These are phyloP conservation scores for Odonthalia washingtoniensis DNA, from an alignment of 31 red algal genomes.

Conservation along the genomic window DNA sequence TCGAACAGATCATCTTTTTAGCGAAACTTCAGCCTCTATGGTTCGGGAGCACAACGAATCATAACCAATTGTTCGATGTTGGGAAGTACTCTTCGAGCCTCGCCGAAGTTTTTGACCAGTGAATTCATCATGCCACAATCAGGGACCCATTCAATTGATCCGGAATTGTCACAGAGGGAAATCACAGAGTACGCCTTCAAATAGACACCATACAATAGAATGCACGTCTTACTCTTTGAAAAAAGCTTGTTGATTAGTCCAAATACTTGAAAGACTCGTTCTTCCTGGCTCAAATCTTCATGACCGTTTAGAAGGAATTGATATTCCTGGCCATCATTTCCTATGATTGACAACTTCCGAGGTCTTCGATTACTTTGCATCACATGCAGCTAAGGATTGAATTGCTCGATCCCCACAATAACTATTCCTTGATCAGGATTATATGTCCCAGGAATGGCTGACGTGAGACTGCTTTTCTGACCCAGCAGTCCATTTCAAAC, in stretches of 20 bases:
- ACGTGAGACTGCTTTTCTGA: constrained; percentile 56
- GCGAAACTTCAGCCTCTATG: not conserved
- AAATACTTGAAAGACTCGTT: constrained; percentile 98
- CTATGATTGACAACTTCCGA: constrained; percentile 86
- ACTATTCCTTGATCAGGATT: constrained; percentile 50
- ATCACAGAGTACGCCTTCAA: constrained; percentile 91
- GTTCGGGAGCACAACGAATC: not conserved
- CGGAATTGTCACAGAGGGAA: constrained; percentile 79
- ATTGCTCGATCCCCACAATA: constrained; percentile 79
- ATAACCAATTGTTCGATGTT: not conserved
- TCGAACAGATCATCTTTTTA: constrained; percentile 35
- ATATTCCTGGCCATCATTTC: constrained; percentile 92
- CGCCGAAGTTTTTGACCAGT: not conserved
- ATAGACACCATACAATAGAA: constrained; percentile 55
- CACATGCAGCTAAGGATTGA: constrained; percentile 67
- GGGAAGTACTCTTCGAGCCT: not conserved
- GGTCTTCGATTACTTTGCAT: constrained; percentile 97
- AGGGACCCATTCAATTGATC: not conserved
- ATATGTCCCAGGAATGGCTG: constrained; percentile 95
- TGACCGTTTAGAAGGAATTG: constrained; percentile 98
- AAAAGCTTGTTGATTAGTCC: constrained; percentile 94
- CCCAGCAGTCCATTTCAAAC: constrained; percentile 85
- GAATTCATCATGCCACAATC: not conserved
- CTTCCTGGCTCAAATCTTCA: constrained; percentile 98
- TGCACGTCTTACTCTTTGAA: constrained; percentile 59